Conservation (phyloP, 305 asterid species). For the Fraxinus floribunda region DNA sequence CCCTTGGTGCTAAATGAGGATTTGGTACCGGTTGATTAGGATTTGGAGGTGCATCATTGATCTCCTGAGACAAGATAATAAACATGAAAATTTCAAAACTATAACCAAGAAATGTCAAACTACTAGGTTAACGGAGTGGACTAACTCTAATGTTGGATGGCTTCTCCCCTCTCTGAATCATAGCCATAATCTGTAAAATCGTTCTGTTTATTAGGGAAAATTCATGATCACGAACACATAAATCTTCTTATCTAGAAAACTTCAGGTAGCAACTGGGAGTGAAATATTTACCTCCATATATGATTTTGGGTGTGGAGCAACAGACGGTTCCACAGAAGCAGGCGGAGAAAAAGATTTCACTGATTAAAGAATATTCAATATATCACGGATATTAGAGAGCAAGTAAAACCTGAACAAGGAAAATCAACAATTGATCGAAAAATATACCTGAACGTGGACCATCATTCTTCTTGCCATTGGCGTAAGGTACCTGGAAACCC, state of each 20-base stretch:
- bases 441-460: slow-evolving; percentile 61
- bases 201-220: neutral
- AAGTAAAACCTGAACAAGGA: neutral
- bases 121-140: slow-evolving; percentile 13
- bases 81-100: slow-evolving; percentile 10
- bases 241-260: neutral
- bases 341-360: slow-evolving; percentile 77
- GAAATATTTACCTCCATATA: slow-evolving; percentile 73
- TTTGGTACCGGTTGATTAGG: slow-evolving; percentile 82
- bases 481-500: slow-evolving; percentile 66
- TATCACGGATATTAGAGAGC: neutral
- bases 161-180: slow-evolving; percentile 93
- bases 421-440: slow-evolving; percentile 16
- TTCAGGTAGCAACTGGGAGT: neutral
- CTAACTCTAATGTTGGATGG: slow-evolving; percentile 87
- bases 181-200: slow-evolving; percentile 69
- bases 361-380: slow-evolving; percentile 36
- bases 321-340: slow-evolving; percentile 63
- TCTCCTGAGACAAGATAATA: slow-evolving; percentile 54
- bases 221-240: neutral
- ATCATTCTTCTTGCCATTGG: slow-evolving; percentile 65
- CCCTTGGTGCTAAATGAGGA: slow-evolving; percentile 64
- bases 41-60: slow-evolving; percentile 91
- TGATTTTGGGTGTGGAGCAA: slow-evolving; percentile 77
- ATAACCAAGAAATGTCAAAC: neutral